These are phyloP conservation scores for Phytopythium kandeliae DNA, from an alignment of 352 stramenopile species.

Conservation along the genomic window DNA sequence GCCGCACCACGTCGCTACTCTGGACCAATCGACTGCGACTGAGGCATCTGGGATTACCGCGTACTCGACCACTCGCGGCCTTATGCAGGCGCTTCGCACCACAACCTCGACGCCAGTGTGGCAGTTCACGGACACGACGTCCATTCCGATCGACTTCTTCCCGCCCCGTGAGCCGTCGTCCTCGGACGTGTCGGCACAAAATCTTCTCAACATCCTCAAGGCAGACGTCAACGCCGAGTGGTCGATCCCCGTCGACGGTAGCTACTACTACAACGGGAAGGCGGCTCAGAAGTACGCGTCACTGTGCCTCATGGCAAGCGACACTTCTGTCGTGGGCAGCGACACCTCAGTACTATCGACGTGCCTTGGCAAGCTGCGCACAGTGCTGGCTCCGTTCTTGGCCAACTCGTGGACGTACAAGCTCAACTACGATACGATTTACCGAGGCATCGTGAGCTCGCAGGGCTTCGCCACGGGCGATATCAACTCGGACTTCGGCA, in stretches of 20 bases:
- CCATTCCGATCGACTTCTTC: slow-evolving; percentile 57
- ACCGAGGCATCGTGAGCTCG: slow-evolving; percentile 56
- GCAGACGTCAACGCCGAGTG: slow-evolving; percentile 51
- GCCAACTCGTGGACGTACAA: slow-evolving; percentile 60
- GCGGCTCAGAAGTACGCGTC: slow-evolving; percentile 68
- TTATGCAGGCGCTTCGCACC: slow-evolving; percentile 49
- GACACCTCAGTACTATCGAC: slow-evolving; percentile 47
- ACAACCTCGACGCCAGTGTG: slow-evolving; percentile 31
- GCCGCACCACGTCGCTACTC: slow-evolving; percentile 53
- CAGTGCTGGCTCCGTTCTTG: slow-evolving; percentile 43
- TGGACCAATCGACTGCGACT: slow-evolving; percentile 31
- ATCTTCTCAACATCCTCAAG: slow-evolving; percentile 38
- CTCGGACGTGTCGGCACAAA: slow-evolving; percentile 19
- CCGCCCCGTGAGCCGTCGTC: slow-evolving; percentile 34
- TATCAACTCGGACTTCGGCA: slow-evolving; percentile 63
- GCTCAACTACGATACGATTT: slow-evolving; percentile 57
- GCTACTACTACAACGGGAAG: slow-evolving; percentile 79
- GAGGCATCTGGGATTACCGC: slow-evolving; percentile 28
- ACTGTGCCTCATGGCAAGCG: slow-evolving; percentile 69
- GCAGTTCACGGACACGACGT: slow-evolving; percentile 34
- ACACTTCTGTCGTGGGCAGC: slow-evolving; percentile 44
- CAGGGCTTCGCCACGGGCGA: slow-evolving; percentile 47
- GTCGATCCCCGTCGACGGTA: slow-evolving; percentile 40
- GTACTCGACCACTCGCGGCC: slow-evolving; percentile 42
- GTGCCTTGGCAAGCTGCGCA: slow-evolving; percentile 62